These are phyloP conservation scores for Pascua sp. DNA, from an alignment of 1,284 basidiomycete genomes.

Conservation along the genomic window DNA sequence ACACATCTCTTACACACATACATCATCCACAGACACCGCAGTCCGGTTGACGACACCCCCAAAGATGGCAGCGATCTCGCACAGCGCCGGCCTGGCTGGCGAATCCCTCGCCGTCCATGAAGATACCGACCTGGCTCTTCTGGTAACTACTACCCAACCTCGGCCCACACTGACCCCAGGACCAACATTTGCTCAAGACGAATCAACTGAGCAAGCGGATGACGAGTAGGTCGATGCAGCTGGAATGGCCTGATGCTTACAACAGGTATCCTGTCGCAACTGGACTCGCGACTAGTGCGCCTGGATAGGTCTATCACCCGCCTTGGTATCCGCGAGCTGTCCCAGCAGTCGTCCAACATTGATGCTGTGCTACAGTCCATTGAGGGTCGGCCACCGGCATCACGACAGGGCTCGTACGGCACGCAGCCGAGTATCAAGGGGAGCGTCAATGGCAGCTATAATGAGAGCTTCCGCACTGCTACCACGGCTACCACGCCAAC, in stretches of 20 bases:
- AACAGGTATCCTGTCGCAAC: slow-evolving; percentile 42
- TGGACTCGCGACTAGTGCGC: slow-evolving; percentile 44
- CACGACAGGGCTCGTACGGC: slow-evolving; percentile 4
- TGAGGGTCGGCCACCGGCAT: not conserved
- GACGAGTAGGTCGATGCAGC: slow-evolving; percentile 32
- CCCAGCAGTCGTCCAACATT: slow-evolving; percentile 17
- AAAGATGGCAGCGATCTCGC: slow-evolving; percentile 10
- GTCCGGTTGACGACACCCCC: not conserved
- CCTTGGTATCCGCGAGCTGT: slow-evolving; percentile 42
- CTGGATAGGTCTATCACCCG: slow-evolving; percentile 49
- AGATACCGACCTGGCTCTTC: slow-evolving; percentile 46
- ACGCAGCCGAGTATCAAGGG: not conserved
- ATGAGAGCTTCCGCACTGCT: not conserved
- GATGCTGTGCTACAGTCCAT: slow-evolving; percentile 6
- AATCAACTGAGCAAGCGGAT: slow-evolving; percentile 47
- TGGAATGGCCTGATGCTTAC: not conserved
- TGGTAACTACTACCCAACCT: slow-evolving; percentile 21
- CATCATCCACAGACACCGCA: too few species aligned
- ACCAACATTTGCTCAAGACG: slow-evolving; percentile 49
- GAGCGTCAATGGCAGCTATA: not conserved
- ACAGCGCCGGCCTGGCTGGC: slow-evolving; percentile 1
- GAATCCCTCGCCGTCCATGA: slow-evolving; percentile 39
- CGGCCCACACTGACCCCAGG: slow-evolving; percentile 22
- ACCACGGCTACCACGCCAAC: not conserved
- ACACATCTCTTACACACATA: too few species aligned